Evolutionary conservation across 257 asterid species (phyloP).

Genomic region (Paulownia fortunei): DNA sequence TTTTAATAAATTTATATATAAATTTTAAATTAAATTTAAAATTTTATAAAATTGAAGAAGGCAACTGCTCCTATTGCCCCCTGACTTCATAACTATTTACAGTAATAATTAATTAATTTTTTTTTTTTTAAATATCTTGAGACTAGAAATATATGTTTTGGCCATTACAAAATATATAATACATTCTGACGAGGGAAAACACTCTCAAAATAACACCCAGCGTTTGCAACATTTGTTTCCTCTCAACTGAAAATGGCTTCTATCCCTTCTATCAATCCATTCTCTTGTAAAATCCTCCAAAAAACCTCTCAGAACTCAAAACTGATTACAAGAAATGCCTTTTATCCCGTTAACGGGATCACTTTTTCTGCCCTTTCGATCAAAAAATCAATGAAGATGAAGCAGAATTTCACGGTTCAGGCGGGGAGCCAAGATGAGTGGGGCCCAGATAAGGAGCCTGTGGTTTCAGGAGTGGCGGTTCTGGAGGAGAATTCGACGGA

Average conservation of each 20-base stretch:
- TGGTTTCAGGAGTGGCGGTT: constrained; percentile 34
- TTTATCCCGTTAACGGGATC: constrained; percentile 29
- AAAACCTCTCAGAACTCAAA: constrained; percentile 7
- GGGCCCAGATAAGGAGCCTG: constrained; percentile 45
- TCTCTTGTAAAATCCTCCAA: constrained; percentile 30
- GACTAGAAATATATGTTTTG: too few relatives aligned
- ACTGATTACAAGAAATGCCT: neutral
- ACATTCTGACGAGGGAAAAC: too few relatives aligned
- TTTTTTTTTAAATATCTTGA: too few relatives aligned
- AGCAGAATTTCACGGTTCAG: constrained; percentile 36
- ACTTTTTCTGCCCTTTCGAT: constrained; percentile 10
- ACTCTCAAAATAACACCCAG: too few relatives aligned
- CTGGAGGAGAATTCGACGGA: constrained; percentile 48
- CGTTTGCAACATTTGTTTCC: neutral
- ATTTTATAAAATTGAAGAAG: too few relatives aligned
- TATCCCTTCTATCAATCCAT: constrained; percentile 45
- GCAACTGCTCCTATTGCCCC: too few relatives aligned
- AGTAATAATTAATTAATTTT: too few relatives aligned
- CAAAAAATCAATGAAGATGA: constrained; percentile 21
- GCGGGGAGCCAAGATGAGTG: constrained; percentile 45
- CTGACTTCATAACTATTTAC: too few relatives aligned
- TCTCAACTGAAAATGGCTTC: constrained; percentile 58
- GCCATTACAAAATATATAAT: too few relatives aligned
- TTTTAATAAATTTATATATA: too few relatives aligned
- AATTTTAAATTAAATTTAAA: too few relatives aligned